Base-by-base conservation (phyloP, 2,329 filamentous ascomycete species). In the Sphaerostilbella broomeana region DNA sequence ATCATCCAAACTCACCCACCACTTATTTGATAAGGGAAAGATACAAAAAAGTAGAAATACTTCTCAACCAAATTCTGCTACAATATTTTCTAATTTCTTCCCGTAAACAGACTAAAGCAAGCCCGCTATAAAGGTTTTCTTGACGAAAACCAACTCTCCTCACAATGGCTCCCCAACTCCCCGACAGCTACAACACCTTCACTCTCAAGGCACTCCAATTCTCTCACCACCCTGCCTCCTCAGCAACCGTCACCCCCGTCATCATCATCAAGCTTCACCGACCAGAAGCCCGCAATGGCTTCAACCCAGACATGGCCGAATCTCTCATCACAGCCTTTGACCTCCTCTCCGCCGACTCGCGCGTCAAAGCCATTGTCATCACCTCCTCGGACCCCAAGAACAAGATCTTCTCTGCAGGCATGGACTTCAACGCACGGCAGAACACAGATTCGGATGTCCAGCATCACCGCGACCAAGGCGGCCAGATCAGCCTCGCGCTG, bases 281-380 rank as follows among this genome's bases (percentile, higher is more conserved):
- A 13, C 82, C 81, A 1, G 58, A 64, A 9, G 76, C 77, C 43
- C 69, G 79, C 61, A 86, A 86, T 70, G 81, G 78, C 44, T 85
- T 86, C 60, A 85, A 79, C 3, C 63, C 69, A 15, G 65, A 61
- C 11, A 85, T 86, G 78, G 72, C 73, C 51, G 52, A 61, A 12
- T 79, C 81, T 50, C 66, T 86, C 20, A 70, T 76, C 43, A 48
- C 60, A 3, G 75, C 73, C 31, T 73, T 74, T 53, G 54, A 59
- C 38, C 54, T 69, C 7, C 62, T 79, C 19, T 72, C 73, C 18
- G 43, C 57, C 19, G 76, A 79, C 57, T 60, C 65, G 3, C 69
- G 76, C 28, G 74, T 79, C 12, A 69, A 68, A 34, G 63, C 61
- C 49, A 64, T 79, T 36, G 69, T 79, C 16, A 58, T 80, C 35